Evolutionary conservation across 2,329 filamentous ascomycete species (phyloP), one percentile per base, ranked within the genome.

Genomic region (Alternaria sp.): DNA sequence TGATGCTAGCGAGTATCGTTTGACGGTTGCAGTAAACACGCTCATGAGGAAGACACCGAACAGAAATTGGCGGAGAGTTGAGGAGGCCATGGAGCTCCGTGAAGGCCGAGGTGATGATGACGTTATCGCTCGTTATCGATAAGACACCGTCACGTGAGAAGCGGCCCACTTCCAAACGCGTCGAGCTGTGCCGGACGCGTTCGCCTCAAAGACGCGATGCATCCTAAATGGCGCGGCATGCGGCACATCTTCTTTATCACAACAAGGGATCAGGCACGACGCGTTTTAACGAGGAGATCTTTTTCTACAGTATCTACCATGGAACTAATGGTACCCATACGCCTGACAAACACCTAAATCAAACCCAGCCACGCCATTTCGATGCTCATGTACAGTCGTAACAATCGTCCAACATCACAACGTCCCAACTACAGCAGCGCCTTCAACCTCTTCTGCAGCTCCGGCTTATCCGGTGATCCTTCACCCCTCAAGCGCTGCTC

Each of bases 81-180:
- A 88, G 82, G 17, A 84, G 87, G 2, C 86, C 87, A 65, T 71
- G 65, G 56, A 88, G 82, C 80, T 79, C 59, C 73, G 75, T 45
- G 57, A 60, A 47, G 28, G 21, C 28, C 44, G 43, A 56, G 59
- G 40, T 61, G 59, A 55, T 63, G 63, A 73, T 77, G 74, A 75
- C 74, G 73, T 75, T 47, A 10, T 25, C 63, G 55, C n/a, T 47
- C 5, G 4, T 28, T 62, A 62, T 62, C 59, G 55, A 52, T 52
- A 52, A 52, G 30, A 10, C 4, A 6, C 3, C 0, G 1, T 15
- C 49, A 52, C 49, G 49, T 52, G 49, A 40, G 7, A 5, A 4
- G 30, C 13, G 30, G 13, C 30, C 49, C 40, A 21, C 26, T 21
- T 21, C 12, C 25, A 25, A 46, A 46, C 25, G 43, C 43, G 36